Conservation (phyloP, 768 basidiomycete genomes). For the Phallus indusiatus region DNA sequence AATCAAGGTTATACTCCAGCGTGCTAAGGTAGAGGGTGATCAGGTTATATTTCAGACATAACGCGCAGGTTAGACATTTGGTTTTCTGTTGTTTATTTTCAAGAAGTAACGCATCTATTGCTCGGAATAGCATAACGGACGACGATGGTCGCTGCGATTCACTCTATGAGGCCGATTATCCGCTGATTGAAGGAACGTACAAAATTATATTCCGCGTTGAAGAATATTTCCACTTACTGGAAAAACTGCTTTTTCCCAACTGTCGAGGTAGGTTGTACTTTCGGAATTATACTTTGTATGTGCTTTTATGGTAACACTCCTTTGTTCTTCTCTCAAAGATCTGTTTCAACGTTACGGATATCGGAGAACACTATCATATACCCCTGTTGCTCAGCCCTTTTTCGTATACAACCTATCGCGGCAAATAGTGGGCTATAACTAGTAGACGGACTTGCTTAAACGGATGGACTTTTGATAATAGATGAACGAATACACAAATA, state of each 20-base stretch:
- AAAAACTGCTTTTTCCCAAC: slow-evolving; percentile 79
- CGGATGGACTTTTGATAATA: background rate
- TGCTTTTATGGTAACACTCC: background rate
- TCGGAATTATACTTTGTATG: background rate
- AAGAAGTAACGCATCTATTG: slow-evolving; percentile 9
- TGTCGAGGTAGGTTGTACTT: slow-evolving; percentile 60
- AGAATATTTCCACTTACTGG: slow-evolving; percentile 60
- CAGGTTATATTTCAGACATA: slow-evolving; percentile 41
- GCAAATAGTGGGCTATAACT: slow-evolving; percentile 48
- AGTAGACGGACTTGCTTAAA: background rate
- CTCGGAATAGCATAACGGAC: slow-evolving; percentile 52
- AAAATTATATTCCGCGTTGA: slow-evolving; percentile 81
- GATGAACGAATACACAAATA: background rate
- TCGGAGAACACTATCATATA: slow-evolving; percentile 81
- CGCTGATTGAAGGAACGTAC: slow-evolving; percentile 56
- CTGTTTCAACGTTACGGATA: slow-evolving; percentile 60
- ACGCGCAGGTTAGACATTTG: slow-evolving; percentile 49
- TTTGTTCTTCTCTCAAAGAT: slow-evolving; percentile 40
- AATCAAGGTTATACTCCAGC: slow-evolving; percentile 56
- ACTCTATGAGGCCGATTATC: slow-evolving; percentile 50
- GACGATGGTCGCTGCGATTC: slow-evolving; percentile 73
- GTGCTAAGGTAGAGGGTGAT: slow-evolving; percentile 25
- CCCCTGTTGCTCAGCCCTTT: slow-evolving; percentile 88
- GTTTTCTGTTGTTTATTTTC: background rate
- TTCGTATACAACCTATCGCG: slow-evolving; percentile 86